Conservation (phyloP, 257 asterid genomes). For the Scutellaria galericulata region DNA sequence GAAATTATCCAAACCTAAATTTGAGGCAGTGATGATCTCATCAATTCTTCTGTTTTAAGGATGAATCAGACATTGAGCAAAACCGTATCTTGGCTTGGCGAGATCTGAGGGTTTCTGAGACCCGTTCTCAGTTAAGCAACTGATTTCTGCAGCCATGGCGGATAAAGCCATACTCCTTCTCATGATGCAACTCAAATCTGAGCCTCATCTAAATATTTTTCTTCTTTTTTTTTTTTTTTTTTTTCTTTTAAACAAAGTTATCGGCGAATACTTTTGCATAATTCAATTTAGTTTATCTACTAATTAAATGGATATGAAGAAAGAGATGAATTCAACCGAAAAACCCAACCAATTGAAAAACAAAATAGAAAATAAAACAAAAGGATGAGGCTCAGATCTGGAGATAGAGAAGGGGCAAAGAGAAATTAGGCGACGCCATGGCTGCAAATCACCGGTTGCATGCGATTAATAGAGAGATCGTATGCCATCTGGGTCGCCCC, state of each 20-base stretch:
- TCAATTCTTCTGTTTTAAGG: background rate
- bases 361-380: background rate
- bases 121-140: conserved; percentile 19
- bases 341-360: background rate
- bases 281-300: no score
- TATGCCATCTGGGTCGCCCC: conserved; percentile 35
- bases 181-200: conserved; percentile 33
- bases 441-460: conserved; percentile 41
- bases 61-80: conserved; percentile 27
- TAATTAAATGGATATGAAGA: no score
- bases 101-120: conserved; percentile 30
- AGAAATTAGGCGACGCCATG: conserved; percentile 27
- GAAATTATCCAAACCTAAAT: background rate
- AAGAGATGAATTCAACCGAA: background rate
- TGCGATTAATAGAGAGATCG: background rate
- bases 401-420: background rate
- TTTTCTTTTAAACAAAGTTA: no score
- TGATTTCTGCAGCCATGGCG: conserved; percentile 50
- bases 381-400: conserved; percentile 41
- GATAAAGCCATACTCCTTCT: conserved; percentile 14
- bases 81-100: conserved; percentile 43
- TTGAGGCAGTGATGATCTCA: conserved; percentile 38
- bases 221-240: background rate
- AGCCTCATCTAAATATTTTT: conserved; percentile 29
- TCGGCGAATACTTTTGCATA: no score